Percentiles rank a stretch among this genome's conserved stretches.
Evolutionary conservation across 768 basidiomycete species (phyloP).

Genomic region (Amanita phalloides): DNA sequence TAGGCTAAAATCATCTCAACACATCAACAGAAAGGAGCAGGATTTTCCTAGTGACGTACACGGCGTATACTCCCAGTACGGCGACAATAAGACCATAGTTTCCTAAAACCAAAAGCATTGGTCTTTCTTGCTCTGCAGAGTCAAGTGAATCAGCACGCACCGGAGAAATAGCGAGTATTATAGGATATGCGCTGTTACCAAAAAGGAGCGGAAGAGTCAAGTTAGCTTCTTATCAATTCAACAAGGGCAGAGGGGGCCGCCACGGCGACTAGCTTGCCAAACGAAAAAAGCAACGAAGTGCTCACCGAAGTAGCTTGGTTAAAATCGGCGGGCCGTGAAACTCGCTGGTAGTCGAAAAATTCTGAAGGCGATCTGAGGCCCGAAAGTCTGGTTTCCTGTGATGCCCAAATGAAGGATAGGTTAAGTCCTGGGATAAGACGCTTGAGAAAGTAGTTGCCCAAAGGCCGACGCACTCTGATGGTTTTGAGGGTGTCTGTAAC

Average conservation of each 20-base stretch:
- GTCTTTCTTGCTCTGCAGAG: not conserved
- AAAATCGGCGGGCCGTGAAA: constrained; percentile 77
- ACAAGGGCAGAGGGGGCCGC: not conserved
- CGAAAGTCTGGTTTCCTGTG: constrained; percentile 70
- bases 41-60: constrained; percentile 33
- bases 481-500: constrained; percentile 60
- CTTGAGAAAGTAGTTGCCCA: not conserved
- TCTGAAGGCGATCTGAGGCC: constrained; percentile 62
- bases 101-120: constrained; percentile 29
- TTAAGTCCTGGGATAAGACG: not conserved
- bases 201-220: constrained; percentile 4
- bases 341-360: constrained; percentile 76
- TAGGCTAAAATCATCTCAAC: constrained; percentile 33
- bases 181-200: constrained; percentile 73
- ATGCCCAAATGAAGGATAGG: not conserved
- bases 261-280: constrained; percentile 2
- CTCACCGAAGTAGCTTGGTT: constrained; percentile 70
- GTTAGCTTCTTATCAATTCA: constrained; percentile 1
- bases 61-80: constrained; percentile 72
- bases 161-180: constrained; percentile 87
- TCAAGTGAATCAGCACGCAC: constrained; percentile 19
- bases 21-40: not conserved
- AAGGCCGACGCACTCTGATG: constrained; percentile 43
- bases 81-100: constrained; percentile 82
- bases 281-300: constrained; percentile 5